Evolutionary conservation across 139 green algal genomes (phyloP).

Genomic region (Micractinium conductrix): DNA sequence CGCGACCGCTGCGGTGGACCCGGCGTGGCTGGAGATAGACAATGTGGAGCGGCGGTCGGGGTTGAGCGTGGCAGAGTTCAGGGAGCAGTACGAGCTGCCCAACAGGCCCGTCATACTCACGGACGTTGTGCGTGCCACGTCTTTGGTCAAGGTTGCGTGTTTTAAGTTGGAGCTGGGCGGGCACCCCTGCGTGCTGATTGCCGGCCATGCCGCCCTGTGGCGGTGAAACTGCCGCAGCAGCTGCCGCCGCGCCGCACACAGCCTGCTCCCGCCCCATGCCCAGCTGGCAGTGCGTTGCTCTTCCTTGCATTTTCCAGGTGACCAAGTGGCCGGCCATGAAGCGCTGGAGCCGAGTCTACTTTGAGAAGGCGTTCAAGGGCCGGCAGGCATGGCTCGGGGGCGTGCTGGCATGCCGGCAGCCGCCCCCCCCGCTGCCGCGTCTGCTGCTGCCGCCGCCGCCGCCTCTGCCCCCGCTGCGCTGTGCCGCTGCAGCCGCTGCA

Average conservation of each 20-base stretch:
- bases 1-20: conserved; percentile 52
- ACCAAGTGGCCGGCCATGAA: conserved; percentile 61
- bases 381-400: conserved; percentile 54
- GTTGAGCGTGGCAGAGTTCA: conserved; percentile 76
- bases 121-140: conserved; percentile 61
- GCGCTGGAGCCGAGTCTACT: conserved; percentile 67
- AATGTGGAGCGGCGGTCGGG: conserved; percentile 72
- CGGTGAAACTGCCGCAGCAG: too few relatives aligned
- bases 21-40: conserved; percentile 82
- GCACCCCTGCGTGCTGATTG: too few relatives aligned
- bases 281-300: too few relatives aligned
- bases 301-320: conserved; percentile 28
- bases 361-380: conserved; percentile 61
- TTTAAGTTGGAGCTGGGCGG: too few relatives aligned
- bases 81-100: conserved; percentile 76
- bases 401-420: background rate
- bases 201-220: too few relatives aligned
- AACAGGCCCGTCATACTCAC: conserved; percentile 90
- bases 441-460: background rate
- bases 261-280: too few relatives aligned
- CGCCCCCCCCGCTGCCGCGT: background rate
- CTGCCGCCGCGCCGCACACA: too few relatives aligned
- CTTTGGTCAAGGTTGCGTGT: too few relatives aligned
- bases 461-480: too few relatives aligned
- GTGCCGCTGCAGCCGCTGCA: too few relatives aligned